Percentiles rank a stretch among this genome's conserved stretches.
Evolutionary conservation across 2,329 filamentous ascomycete genomes (phyloP).

Genomic region (Fusarium keratoplasticum): DNA sequence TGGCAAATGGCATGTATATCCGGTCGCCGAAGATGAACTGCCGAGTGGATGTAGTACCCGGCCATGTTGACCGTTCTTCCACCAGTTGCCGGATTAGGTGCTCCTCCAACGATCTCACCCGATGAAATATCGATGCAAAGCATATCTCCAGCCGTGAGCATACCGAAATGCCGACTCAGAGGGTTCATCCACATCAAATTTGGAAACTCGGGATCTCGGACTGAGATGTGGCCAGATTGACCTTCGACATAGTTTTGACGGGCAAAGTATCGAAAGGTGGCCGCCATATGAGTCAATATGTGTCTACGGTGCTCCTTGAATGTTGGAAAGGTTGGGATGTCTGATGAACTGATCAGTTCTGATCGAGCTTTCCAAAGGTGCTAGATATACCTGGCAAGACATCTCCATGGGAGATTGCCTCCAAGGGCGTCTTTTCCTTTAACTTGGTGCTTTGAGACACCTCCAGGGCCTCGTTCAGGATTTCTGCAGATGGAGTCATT

Average conservation of each 20-base stretch:
- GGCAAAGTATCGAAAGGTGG: constrained; percentile 15
- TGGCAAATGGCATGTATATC: constrained; percentile 68
- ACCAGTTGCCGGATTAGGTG: constrained; percentile 53
- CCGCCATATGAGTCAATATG: background rate
- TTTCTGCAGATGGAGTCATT: background rate
- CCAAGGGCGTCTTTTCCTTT: background rate
- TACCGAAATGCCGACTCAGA: constrained; percentile 15
- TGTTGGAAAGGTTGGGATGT: background rate
- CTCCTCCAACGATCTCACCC: constrained; percentile 10
- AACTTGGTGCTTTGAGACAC: background rate
- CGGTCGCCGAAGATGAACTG: constrained; percentile 75
- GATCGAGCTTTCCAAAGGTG: background rate
- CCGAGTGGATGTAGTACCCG: constrained; percentile 77
- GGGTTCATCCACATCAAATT: constrained; percentile 22
- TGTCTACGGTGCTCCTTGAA: background rate
- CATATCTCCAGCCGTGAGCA: constrained; percentile 17
- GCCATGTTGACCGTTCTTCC: constrained; percentile 72
- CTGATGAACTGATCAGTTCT: background rate
- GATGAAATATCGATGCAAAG: constrained; percentile 17
- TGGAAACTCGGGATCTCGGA: constrained; percentile 21
- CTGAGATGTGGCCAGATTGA: constrained; percentile 18
- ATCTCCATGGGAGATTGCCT: background rate
- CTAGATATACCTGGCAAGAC: background rate
- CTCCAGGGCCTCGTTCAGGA: background rate
- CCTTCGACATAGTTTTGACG: constrained; percentile 16